Evolutionary conservation across 148 eudicot genomes (phyloP).

Genomic region (Nepenthes gracilis): DNA sequence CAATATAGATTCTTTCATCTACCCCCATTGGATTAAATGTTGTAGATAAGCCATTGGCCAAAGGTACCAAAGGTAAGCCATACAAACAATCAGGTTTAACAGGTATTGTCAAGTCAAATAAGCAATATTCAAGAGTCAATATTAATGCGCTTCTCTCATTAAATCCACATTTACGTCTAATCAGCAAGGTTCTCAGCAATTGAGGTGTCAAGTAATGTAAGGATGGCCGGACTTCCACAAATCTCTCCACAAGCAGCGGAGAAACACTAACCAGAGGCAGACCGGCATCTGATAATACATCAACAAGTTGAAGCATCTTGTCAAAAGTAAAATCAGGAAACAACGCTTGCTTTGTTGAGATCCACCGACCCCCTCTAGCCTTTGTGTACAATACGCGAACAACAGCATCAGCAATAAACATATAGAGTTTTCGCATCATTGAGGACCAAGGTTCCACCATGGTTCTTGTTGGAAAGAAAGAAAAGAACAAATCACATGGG

Average conservation of each 20-base stretch:
- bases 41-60: constrained; percentile 73
- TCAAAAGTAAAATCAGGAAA: constrained; percentile 82
- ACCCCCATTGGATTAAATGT: constrained; percentile 61
- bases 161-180: constrained; percentile 69
- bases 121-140: constrained; percentile 81
- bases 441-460: constrained; percentile 91
- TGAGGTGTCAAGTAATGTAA: constrained; percentile 86
- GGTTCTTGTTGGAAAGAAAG: constrained; percentile 66
- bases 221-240: constrained; percentile 70
- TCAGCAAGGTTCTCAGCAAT: constrained; percentile 67
- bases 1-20: constrained; percentile 65
- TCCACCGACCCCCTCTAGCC: constrained; percentile 96
- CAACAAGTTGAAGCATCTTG: constrained; percentile 56
- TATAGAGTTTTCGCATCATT: constrained; percentile 71
- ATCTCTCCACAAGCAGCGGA: constrained; percentile 57
- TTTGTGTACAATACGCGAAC: constrained; percentile 75
- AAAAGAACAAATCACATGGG: constrained; percentile 63
- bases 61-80: constrained; percentile 85
- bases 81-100: constrained; percentile 44
- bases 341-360: constrained; percentile 79
- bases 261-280: constrained; percentile 63
- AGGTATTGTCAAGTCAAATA: constrained; percentile 57
- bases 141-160: constrained; percentile 56
- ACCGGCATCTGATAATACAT: constrained; percentile 75
- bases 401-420: constrained; percentile 65